Evolutionary conservation across 305 asterid species (phyloP).

Genomic region (Fraxinus xanthoxyloides): DNA sequence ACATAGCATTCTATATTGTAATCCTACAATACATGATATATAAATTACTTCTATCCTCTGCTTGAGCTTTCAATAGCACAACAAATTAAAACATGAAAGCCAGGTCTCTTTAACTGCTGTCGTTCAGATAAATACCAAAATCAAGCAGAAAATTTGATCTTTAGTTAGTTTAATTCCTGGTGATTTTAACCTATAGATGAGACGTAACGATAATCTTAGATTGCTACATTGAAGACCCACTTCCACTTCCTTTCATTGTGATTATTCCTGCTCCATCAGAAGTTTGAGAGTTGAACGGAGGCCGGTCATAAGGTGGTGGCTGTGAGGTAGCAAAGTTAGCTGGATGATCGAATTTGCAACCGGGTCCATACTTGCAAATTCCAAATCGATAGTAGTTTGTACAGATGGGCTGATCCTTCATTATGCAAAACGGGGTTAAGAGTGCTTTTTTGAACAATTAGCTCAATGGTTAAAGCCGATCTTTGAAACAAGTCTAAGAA

Average conservation of each 20-base stretch:
- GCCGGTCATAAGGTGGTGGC: conserved; percentile 24
- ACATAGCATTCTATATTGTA: neutral
- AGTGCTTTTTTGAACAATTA: neutral
- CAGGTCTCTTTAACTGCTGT: neutral
- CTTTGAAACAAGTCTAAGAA: neutral
- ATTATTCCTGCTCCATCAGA: conserved; percentile 20
- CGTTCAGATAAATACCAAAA: conserved; percentile 20
- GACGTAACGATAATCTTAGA: conserved; percentile 20
- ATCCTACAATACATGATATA: neutral
- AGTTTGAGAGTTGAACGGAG: conserved; percentile 18
- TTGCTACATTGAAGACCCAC: conserved; percentile 15
- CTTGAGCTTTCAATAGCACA: conserved; percentile 11
- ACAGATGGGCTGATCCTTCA: conserved; percentile 59
- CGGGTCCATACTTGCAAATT: conserved; percentile 58
- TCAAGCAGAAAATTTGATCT: conserved; percentile 10
- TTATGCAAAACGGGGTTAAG: neutral
- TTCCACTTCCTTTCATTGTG: conserved; percentile 26
- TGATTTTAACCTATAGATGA: conserved; percentile 14
- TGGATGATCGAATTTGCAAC: conserved; percentile 55
- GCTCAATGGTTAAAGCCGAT: neutral
- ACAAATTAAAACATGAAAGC: neutral
- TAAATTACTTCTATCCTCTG: neutral
- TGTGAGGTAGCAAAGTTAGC: conserved; percentile 25
- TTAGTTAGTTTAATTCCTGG: conserved; percentile 13
- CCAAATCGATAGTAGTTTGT: conserved; percentile 50